Evolutionary conservation across 2,329 filamentous ascomycete species (phyloP), one percentile per base, ranked within the genome.

Genomic region (Stagonosporopsis cucurbitacearum): DNA sequence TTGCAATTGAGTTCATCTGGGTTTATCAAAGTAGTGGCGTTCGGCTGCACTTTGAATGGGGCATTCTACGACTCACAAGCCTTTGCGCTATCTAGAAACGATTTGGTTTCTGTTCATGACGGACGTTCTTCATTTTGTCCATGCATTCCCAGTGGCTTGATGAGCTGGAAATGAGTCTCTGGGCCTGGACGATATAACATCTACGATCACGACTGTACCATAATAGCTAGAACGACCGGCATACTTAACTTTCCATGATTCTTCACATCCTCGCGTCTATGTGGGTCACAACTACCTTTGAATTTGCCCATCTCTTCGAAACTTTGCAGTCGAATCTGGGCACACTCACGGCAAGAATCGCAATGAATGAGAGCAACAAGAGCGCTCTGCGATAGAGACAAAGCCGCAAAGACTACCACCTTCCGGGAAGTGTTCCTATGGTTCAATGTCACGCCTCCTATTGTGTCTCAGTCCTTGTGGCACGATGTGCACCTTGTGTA

Each of bases 201-300:
- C 43, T 45, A 62, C 28, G 59, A 59, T 44, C 35, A 59, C 36
- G 52, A 57, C 17, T 62, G 56, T 59, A 54, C 23, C 15, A 46
- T 56, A 56, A 39, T 41, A 45, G 12, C 30, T n/a, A 30, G 19
- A 36, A 46, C 11, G 28, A 12, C 7, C 23, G 33, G 40, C 25
- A 43, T 6, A 15, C 30, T 6, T 11, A 12, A 42, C n/a, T 13
- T 11, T 2, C 15, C 7, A 33, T 15, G 3, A 19, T 13, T 7
- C 20, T 25, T 32, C 20, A 2, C n/a, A n/a, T n/a, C 7, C 30
- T 32, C 30, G 8, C n/a, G 30, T 15, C 13, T n/a, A 32, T 6
- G n/a, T 3, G 30, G n/a, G 30, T 32, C n/a, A 15, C 30, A 7
- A 4, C 6, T n/a, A n/a, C 13, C 30, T 32, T 32, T 7, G 5